These are phyloP conservation scores for Pythium rhizo-oryzae DNA, from an alignment of 352 stramenopile genomes.

Conservation along the genomic window DNA sequence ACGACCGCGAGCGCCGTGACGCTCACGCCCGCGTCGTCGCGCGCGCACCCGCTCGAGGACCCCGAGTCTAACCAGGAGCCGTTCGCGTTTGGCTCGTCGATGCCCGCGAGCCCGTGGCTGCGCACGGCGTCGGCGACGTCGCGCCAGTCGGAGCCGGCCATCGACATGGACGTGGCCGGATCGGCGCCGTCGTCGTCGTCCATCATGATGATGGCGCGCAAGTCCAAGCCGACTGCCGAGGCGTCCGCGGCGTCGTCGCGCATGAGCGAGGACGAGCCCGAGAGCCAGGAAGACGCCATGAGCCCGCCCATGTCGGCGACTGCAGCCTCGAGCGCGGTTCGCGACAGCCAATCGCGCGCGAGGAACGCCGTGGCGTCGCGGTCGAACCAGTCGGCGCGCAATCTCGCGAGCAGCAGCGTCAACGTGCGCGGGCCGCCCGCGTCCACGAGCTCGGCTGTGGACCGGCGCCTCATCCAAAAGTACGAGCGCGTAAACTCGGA, in stretches of 20 bases:
- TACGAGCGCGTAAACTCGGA: slow-evolving; percentile 81
- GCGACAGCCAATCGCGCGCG: slow-evolving; percentile 10
- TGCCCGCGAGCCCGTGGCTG: slow-evolving; percentile 23
- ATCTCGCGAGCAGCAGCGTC: slow-evolving; percentile 7
- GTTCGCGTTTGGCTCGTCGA: slow-evolving; percentile 15
- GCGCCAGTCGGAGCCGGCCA: slow-evolving; percentile 6
- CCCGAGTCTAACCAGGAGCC: slow-evolving; percentile 10
- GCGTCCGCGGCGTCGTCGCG: background rate
- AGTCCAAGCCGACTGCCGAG: background rate
- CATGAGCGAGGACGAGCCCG: slow-evolving; percentile 9
- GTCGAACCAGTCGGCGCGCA: slow-evolving; percentile 23
- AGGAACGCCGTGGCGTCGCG: slow-evolving; percentile 12
- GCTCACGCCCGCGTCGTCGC: slow-evolving; percentile 25
- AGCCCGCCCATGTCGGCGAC: slow-evolving; percentile 18
- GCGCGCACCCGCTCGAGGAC: slow-evolving; percentile 13
- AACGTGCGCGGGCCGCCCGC: slow-evolving; percentile 3
- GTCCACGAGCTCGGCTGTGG: slow-evolving; percentile 37
- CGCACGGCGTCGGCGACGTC: slow-evolving; percentile 8
- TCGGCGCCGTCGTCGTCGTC: slow-evolving; percentile 29
- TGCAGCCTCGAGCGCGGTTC: slow-evolving; percentile 7
- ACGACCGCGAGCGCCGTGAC: slow-evolving; percentile 29
- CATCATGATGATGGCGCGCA: slow-evolving; percentile 22
- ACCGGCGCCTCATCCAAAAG: slow-evolving; percentile 66
- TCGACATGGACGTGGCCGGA: slow-evolving; percentile 16
- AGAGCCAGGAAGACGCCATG: slow-evolving; percentile 11